These are phyloP conservation scores for Glutinoglossum americanum DNA, from an alignment of 495 filamentous ascomycete species.

Conservation along the genomic window DNA sequence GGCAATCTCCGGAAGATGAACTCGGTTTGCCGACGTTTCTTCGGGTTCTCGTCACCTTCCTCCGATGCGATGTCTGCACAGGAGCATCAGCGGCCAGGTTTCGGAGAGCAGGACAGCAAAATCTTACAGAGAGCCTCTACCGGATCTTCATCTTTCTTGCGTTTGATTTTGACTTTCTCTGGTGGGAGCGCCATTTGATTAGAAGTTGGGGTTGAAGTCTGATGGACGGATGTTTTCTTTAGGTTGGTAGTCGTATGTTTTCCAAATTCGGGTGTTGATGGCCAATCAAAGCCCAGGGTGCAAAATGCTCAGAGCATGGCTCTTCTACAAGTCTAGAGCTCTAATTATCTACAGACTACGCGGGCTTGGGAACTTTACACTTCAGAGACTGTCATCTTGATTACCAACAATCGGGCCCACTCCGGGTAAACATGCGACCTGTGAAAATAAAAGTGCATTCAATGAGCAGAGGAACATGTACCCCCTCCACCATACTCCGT, in stretches of 20 bases:
- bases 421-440: not conserved
- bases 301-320: no score
- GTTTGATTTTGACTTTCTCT: conserved; percentile 33
- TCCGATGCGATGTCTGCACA: not conserved
- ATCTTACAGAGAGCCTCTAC: conserved; percentile 32
- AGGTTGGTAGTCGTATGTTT: no score
- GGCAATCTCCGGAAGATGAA: not conserved
- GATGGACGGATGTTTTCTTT: no score
- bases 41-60: not conserved
- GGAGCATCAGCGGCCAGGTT: conserved; percentile 4
- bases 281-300: no score
- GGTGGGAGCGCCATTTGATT: conserved; percentile 24
- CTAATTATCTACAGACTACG: no score
- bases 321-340: no score
- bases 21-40: not conserved
- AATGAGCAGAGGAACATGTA: not conserved
- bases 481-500: not conserved
- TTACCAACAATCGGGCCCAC: not conserved
- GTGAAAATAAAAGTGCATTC: not conserved
- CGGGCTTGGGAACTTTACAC: not conserved
- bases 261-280: no score
- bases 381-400: not conserved
- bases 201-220: not conserved
- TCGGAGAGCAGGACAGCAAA: conserved; percentile 1
- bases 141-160: conserved; percentile 33